These are phyloP conservation scores for Leccinum subtestaceum DNA, from an alignment of 768 basidiomycete genomes.

Conservation along the genomic window DNA sequence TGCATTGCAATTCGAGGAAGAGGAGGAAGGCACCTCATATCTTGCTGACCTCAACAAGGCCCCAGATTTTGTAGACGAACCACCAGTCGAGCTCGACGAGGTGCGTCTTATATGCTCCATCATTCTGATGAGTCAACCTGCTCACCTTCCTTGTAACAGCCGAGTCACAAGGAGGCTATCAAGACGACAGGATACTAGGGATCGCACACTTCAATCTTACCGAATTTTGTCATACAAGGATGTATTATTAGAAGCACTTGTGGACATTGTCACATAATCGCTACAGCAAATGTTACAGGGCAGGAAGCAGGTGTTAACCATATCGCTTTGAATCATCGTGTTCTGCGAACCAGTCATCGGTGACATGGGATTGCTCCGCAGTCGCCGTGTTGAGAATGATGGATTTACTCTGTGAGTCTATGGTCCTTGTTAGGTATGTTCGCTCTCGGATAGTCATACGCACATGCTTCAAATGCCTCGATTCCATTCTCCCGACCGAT, in stretches of 20 bases:
- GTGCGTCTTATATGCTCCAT: slow-evolving; percentile 34
- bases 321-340: slow-evolving; percentile 53
- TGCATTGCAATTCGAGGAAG: slow-evolving; percentile 86
- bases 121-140: neutral
- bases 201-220: slow-evolving; percentile 1
- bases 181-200: slow-evolving; percentile 42
- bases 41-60: slow-evolving; percentile 80
- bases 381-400: slow-evolving; percentile 72
- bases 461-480: slow-evolving; percentile 78
- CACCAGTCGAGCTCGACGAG: slow-evolving; percentile 69
- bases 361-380: slow-evolving; percentile 50
- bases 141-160: slow-evolving; percentile 28
- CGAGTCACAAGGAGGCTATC: slow-evolving; percentile 52
- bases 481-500: slow-evolving; percentile 84
- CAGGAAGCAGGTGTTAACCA: slow-evolving; percentile 41
- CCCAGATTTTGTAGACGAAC: slow-evolving; percentile 90
- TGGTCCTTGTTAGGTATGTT: slow-evolving; percentile 4
- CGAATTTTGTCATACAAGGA: slow-evolving; percentile 3
- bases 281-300: neutral
- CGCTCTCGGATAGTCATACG: slow-evolving; percentile 21
- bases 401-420: slow-evolving; percentile 86
- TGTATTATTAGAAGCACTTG: slow-evolving; percentile 16
- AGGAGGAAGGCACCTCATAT: slow-evolving; percentile 89
- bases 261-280: slow-evolving; percentile 1
- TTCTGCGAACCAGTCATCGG: slow-evolving; percentile 81